These are phyloP conservation scores for Sugiyamaella marilandica DNA, from an alignment of 805 yeast genomes.

Conservation along the genomic window DNA sequence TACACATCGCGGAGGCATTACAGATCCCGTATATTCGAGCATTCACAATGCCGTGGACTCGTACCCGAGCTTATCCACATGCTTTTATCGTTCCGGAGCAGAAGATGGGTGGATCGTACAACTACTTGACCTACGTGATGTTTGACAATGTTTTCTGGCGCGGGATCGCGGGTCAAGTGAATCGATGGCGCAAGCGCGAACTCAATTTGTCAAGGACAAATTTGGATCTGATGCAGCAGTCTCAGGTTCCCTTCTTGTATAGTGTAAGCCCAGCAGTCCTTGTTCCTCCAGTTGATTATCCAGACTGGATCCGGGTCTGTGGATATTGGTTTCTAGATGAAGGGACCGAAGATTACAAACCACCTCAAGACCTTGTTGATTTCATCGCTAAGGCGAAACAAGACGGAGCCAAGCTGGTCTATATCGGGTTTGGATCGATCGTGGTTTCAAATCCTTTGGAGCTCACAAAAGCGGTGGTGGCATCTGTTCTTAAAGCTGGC, in stretches of 20 bases:
- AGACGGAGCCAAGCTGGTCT: conserved; percentile 67
- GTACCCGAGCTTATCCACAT: conserved; percentile 93
- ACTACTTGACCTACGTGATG: conserved; percentile 85
- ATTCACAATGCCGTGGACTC: conserved; percentile 98
- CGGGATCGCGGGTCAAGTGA: conserved; percentile 82
- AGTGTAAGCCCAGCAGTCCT: conserved; percentile 83
- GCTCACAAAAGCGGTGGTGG: conserved; percentile 70
- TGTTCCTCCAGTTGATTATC: conserved; percentile 89
- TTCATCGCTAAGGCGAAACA: conserved; percentile 61
- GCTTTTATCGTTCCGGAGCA: conserved; percentile 94
- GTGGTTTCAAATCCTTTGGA: conserved; percentile 79
- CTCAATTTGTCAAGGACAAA: conserved; percentile 65
- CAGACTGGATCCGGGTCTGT: conserved; percentile 92
- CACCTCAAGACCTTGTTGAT: conserved; percentile 51
- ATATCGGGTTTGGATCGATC: conserved; percentile 94
- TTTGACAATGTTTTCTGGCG: conserved; percentile 93
- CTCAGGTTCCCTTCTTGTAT: conserved; percentile 80
- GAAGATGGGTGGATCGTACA: conserved; percentile 87
- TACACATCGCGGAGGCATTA: conserved; percentile 90
- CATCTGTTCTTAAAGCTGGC: conserved; percentile 74
- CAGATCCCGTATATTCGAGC: conserved; percentile 90
- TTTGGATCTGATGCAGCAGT: conserved; percentile 65
- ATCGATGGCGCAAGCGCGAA: conserved; percentile 74
- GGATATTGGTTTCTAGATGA: conserved; percentile 94
- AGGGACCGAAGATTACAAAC: conserved; percentile 46